Evolutionary conservation across 805 yeast species (phyloP).

Genomic region (Saccharomyces kudriavzevii): DNA sequence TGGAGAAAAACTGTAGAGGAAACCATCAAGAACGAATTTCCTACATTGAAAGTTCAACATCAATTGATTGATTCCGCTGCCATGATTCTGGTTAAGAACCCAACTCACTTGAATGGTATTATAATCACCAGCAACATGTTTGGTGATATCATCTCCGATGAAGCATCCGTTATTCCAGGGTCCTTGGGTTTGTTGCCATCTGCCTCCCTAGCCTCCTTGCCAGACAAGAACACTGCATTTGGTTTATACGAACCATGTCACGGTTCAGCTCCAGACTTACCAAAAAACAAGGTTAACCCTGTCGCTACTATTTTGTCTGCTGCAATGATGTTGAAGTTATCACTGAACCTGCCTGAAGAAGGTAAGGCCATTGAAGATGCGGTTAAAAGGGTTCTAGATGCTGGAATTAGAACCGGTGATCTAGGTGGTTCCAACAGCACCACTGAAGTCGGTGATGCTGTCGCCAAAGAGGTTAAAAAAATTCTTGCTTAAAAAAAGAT

Average conservation of each 20-base stretch:
- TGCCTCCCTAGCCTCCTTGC: constrained; percentile 91
- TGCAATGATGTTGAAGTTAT: constrained; percentile 94
- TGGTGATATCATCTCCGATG: constrained; percentile 97
- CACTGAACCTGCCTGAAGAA: constrained; percentile 73
- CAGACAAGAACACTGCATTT: constrained; percentile 88
- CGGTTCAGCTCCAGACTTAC: constrained; percentile 95
- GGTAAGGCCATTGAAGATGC: constrained; percentile 87
- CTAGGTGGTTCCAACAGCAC: constrained; percentile 81
- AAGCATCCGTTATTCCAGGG: constrained; percentile 96
- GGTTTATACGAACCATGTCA: constrained; percentile 98
- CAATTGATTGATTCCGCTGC: constrained; percentile 98
- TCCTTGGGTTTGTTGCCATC: constrained; percentile 93
- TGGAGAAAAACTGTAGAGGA: constrained; percentile 93
- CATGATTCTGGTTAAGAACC: constrained; percentile 89
- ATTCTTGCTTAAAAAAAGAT: constrained; percentile 31
- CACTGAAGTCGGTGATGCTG: constrained; percentile 88
- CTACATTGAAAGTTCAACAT: constrained; percentile 77
- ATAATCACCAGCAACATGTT: constrained; percentile 93
- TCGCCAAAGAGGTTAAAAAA: constrained; percentile 62
- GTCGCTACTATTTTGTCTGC: constrained; percentile 90
- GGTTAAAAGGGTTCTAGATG: constrained; percentile 71
- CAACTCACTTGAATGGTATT: constrained; percentile 86
- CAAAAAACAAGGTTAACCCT: constrained; percentile 84
- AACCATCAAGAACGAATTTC: constrained; percentile 82
- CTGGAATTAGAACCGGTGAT: constrained; percentile 81